Conservation (phyloP, 148 eudicot genomes). For the Mesembryanthemum crystallinum region DNA sequence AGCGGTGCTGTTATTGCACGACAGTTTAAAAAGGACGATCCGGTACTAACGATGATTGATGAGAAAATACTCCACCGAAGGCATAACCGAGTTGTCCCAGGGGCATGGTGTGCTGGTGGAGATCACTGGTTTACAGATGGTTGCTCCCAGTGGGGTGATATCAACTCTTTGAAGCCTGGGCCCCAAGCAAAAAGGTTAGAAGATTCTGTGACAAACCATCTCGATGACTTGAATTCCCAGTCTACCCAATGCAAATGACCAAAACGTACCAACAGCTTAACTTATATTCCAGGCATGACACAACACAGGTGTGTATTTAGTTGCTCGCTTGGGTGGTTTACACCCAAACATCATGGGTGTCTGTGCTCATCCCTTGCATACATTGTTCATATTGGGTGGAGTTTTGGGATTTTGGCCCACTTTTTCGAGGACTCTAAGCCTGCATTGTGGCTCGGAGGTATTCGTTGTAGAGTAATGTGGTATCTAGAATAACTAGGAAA, state of each 20-base stretch:
- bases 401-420: conserved; percentile 4
- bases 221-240: conserved; percentile 50
- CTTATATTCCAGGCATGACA: neutral
- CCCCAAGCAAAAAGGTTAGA: conserved; percentile 55
- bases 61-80: conserved; percentile 65
- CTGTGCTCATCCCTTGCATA: conserved; percentile 8
- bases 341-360: neutral
- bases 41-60: conserved; percentile 70
- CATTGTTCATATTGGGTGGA: conserved; percentile 17
- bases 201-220: conserved; percentile 44
- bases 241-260: conserved; percentile 71
- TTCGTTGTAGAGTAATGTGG: conserved; percentile 25
- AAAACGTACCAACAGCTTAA: neutral
- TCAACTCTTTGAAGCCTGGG: conserved; percentile 62
- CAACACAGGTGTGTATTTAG: conserved; percentile 6
- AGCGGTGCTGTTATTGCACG: conserved; percentile 95
- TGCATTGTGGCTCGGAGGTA: conserved; percentile 31
- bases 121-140: conserved; percentile 59
- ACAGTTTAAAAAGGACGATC: conserved; percentile 59
- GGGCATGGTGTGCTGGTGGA: conserved; percentile 84
- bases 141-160: conserved; percentile 76
- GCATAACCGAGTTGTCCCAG: conserved; percentile 57
- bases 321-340: conserved; percentile 12
- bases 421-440: conserved; percentile 25
- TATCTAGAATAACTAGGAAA: conserved; percentile 23